These are phyloP conservation scores for Litchi chinensis DNA, from an alignment of 345 rosid genomes.

Conservation along the genomic window DNA sequence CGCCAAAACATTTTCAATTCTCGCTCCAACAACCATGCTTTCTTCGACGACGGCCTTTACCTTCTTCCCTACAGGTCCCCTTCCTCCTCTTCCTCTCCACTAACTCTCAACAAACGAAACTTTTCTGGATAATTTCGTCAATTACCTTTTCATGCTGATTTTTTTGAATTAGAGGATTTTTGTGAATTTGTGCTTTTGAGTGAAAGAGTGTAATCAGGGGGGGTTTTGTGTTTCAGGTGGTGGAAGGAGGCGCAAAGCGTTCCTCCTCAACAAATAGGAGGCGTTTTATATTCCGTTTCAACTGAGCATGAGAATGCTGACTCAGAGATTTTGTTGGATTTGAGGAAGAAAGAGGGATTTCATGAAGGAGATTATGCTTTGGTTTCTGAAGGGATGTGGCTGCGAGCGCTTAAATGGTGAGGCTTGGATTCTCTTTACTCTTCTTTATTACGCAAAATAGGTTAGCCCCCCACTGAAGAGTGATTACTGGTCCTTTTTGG, in stretches of 20 bases:
- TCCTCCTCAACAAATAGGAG: constrained; percentile 37
- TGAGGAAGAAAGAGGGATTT: constrained; percentile 48
- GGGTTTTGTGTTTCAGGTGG: constrained; percentile 49
- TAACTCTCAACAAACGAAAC: too few relatives aligned
- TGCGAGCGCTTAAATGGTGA: constrained; percentile 63
- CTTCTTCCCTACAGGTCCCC: constrained; percentile 55
- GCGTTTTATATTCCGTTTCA: constrained; percentile 45
- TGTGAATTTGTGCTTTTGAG: not conserved
- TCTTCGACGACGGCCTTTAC: constrained; percentile 38
- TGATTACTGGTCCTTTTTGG: not conserved
- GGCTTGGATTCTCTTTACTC: constrained; percentile 2
- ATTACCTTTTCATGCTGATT: too few relatives aligned
- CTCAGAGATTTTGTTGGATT: constrained; percentile 46
- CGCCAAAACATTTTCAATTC: constrained; percentile 5
- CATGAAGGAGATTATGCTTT: constrained; percentile 52
- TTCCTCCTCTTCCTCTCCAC: not conserved
- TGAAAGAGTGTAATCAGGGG: not conserved
- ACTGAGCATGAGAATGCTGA: constrained; percentile 38
- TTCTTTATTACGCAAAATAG: not conserved
- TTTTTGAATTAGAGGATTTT: not conserved
- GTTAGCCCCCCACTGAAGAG: not conserved
- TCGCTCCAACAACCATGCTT: constrained; percentile 2
- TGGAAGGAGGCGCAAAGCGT: constrained; percentile 51
- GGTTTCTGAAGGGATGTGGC: constrained; percentile 61
- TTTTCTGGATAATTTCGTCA: too few relatives aligned